Conservation (phyloP, 1,139 yeast species). For the Candida smagusa region DNA sequence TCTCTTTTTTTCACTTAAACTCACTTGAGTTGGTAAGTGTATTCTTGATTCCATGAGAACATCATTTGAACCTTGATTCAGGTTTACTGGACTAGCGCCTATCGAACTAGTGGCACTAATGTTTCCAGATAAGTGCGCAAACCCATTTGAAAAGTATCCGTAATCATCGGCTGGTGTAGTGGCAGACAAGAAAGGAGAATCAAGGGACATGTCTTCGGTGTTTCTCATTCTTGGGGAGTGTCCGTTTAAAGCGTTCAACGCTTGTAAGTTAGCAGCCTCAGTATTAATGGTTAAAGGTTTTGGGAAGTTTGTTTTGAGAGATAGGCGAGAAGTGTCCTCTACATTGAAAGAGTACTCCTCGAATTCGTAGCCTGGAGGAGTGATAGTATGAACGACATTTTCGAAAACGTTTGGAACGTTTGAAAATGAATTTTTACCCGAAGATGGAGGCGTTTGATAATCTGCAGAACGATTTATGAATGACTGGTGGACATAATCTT, state of each 20-base stretch:
- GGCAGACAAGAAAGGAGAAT: constrained; percentile 46
- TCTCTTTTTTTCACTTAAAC: constrained; percentile 46
- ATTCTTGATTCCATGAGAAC: constrained; percentile 13
- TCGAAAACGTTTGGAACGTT: neutral
- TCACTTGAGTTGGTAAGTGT: constrained; percentile 28
- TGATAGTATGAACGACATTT: constrained; percentile 15
- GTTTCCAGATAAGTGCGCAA: constrained; percentile 16
- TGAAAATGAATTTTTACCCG: constrained; percentile 30
- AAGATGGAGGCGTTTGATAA: constrained; percentile 44
- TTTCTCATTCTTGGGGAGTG: constrained; percentile 5
- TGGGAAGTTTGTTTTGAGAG: constrained; percentile 26
- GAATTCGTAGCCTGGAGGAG: constrained; percentile 13
- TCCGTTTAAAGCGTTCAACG: constrained; percentile 27
- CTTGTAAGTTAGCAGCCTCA: constrained; percentile 29
- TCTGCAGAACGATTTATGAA: constrained; percentile 35
- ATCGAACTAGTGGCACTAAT: constrained; percentile 12
- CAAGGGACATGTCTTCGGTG: constrained; percentile 25
- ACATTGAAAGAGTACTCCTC: constrained; percentile 22
- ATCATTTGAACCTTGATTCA: constrained; percentile 8
- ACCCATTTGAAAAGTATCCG: constrained; percentile 26
- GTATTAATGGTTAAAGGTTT: constrained; percentile 42
- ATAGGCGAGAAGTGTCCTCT: constrained; percentile 24
- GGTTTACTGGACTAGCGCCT: constrained; percentile 9
- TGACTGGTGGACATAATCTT: constrained; percentile 44
- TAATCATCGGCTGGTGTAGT: constrained; percentile 39